phyloP scores from a whole-genome alignment of 1,139 yeast genomes.

The Pichia terricola region DNA sequence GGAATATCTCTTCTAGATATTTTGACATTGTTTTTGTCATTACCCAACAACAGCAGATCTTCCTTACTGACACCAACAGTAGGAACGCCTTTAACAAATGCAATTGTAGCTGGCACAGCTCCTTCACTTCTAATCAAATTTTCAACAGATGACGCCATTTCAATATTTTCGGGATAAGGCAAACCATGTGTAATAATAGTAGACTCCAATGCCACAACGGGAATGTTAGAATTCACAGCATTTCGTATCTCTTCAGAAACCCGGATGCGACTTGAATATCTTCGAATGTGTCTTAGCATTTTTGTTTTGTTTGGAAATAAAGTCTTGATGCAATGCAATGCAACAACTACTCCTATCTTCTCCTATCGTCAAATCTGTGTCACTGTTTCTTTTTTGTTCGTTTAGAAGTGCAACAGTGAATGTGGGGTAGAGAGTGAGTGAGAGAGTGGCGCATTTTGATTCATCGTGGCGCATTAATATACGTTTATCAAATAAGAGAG shows the following conservation, averaged over 20 bases:
- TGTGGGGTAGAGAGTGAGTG: too few relatives aligned
- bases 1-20: slow-evolving; percentile 81
- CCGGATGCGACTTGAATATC: slow-evolving; percentile 39
- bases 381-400: too few relatives aligned
- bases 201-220: slow-evolving; percentile 74
- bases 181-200: slow-evolving; percentile 88
- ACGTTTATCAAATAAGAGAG: too few relatives aligned
- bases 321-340: too few relatives aligned
- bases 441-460: too few relatives aligned
- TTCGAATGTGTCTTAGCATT: not conserved
- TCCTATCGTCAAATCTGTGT: too few relatives aligned
- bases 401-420: too few relatives aligned
- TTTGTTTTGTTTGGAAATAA: too few relatives aligned
- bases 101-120: slow-evolving; percentile 81
- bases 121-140: slow-evolving; percentile 48
- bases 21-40: slow-evolving; percentile 38
- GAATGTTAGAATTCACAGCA: slow-evolving; percentile 46
- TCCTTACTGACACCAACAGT: slow-evolving; percentile 47
- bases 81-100: slow-evolving; percentile 64
- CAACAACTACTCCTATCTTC: too few relatives aligned
- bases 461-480: too few relatives aligned
- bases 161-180: slow-evolving; percentile 68
- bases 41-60: slow-evolving; percentile 47
- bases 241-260: slow-evolving; percentile 22
- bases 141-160: slow-evolving; percentile 68